phyloP scores from a whole-genome alignment of 73 alveolate genomes.

The Breviolum minutum region DNA sequence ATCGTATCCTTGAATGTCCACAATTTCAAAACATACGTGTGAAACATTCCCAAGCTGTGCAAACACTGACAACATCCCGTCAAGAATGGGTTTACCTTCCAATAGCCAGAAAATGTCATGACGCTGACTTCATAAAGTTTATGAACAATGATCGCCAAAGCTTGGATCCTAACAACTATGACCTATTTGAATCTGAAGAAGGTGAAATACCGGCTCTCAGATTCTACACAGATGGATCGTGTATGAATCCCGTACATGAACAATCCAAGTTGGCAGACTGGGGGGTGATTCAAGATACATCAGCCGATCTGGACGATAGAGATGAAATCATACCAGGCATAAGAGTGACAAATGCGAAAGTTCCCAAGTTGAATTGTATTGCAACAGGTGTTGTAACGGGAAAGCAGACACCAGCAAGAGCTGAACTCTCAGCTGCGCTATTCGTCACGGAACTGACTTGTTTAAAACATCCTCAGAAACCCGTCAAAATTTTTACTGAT shows the following conservation, averaged over 20 bases:
- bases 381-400: not conserved
- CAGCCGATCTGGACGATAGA: not conserved
- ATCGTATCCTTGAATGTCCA: not conserved
- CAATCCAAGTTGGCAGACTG: not conserved
- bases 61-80: not conserved
- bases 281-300: not conserved
- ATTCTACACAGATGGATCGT: not conserved
- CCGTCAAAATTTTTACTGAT: not conserved
- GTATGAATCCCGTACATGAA: not conserved
- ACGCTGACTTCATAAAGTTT: not conserved
- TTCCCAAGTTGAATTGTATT: not conserved
- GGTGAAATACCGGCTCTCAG: too few relatives aligned
- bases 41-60: not conserved
- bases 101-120: not conserved
- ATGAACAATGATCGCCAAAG: too few relatives aligned
- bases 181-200: too few relatives aligned
- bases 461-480: not conserved
- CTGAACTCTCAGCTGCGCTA: not conserved
- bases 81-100: not conserved
- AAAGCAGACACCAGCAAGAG: not conserved
- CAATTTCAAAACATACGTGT: not conserved
- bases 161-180: not conserved
- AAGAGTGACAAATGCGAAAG: not conserved
- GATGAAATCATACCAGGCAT: not conserved
- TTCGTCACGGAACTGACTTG: not conserved